A percentile compares a stretch with the other conserved stretches of the same genome.
Evolutionary conservation across 1,284 basidiomycete species (phyloP).

Genomic region (Cystobasidium slooffiae): DNA sequence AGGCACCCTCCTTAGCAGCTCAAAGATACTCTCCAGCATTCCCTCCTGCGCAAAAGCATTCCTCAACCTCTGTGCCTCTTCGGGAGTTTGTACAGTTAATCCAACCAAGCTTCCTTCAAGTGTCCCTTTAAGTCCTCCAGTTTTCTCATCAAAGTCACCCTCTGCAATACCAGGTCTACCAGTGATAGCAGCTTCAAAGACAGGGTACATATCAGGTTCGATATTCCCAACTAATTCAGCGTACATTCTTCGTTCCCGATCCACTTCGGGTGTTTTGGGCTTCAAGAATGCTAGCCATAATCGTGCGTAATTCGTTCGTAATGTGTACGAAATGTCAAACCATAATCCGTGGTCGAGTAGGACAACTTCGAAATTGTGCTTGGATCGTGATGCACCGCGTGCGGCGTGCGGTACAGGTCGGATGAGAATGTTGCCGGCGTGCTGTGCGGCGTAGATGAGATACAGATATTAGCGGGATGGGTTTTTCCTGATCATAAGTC

Average conservation of each 20-base stretch:
- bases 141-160: slow-evolving; percentile 45
- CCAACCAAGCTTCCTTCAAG: slow-evolving; percentile 71
- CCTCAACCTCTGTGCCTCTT: slow-evolving; percentile 76
- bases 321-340: slow-evolving; percentile 78
- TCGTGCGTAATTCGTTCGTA: slow-evolving; percentile 68
- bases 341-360: slow-evolving; percentile 90
- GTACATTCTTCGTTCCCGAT: slow-evolving; percentile 75
- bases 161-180: slow-evolving; percentile 60
- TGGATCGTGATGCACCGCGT: slow-evolving; percentile 66
- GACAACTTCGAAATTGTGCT: slow-evolving; percentile 92
- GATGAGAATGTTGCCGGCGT: slow-evolving; percentile 83
- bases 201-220: slow-evolving; percentile 68
- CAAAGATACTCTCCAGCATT: slow-evolving; percentile 77
- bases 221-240: slow-evolving; percentile 85
- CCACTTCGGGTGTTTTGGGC: slow-evolving; percentile 67
- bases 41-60: slow-evolving; percentile 77
- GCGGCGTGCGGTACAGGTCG: slow-evolving; percentile 65
- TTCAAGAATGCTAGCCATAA: slow-evolving; percentile 86
- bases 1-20: slow-evolving; percentile 78
- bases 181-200: slow-evolving; percentile 84
- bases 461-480: not conserved
- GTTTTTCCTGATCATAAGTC: not conserved
- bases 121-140: slow-evolving; percentile 54
- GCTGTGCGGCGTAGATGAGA: slow-evolving; percentile 46
- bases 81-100: slow-evolving; percentile 67